Base-by-base conservation (phyloP, 331 rosid species). In the Quercus tomentella region DNA sequence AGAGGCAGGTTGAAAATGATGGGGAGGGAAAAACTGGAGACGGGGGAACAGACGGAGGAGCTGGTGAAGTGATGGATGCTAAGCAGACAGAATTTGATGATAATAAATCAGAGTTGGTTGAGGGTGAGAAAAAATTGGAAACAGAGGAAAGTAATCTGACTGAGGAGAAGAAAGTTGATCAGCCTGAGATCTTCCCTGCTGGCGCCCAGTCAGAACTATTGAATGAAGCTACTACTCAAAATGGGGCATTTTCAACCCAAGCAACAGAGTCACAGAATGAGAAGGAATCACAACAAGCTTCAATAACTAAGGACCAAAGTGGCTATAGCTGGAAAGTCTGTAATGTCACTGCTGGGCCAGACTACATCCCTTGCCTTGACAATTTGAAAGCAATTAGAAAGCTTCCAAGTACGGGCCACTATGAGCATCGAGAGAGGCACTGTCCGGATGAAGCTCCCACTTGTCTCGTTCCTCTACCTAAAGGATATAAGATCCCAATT, bases 291-390 rank as follows among this genome's bases (percentile, higher is more conserved):
- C 86, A 79, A 23, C 77, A 56, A 55, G 76, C 84, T 74, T 79
- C 72, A 26, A 37, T 66, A 26, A 76, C 85, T 58, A 54, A 57
- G 70, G 82, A 52, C 76, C 76, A 70, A 69, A 89, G 60, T 63
- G 81, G 62, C 74, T 73, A 82, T 66, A 82, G 79, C 8, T 90
- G 96, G 98, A 90, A 88, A 81, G 80, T 93, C 72, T 93, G 98
- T 78, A 89, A 90, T n/a, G 81, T 84, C 74, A 87, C 92, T 31
- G 81, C 98, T 5, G 95, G 93, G 83, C 79, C 98, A 16, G 98
- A 93, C 61, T 93, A 91, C 87, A 93, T 93, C 62, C 97, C 97
- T 84, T 93, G 98, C 79, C 90, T 91, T 57, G 98, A 93, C 78
- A 90, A 93, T 82, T 85, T 77, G 93, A 52, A 83, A 77, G 81